Conservation (phyloP, 345 rosid species). For the Eucalyptus decipiens region DNA sequence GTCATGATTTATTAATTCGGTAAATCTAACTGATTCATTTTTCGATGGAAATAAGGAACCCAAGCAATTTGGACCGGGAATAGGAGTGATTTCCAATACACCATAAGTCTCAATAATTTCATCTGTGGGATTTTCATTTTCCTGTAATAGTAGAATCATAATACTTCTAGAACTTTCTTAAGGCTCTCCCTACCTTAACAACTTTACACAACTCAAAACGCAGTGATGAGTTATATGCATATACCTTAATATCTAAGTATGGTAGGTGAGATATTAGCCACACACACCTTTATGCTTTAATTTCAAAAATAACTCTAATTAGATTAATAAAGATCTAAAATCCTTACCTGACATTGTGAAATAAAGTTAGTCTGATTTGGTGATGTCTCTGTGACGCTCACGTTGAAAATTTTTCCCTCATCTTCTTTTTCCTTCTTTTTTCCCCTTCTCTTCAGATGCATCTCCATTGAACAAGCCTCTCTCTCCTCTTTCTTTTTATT, state of each 20-base stretch:
- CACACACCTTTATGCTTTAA: background rate
- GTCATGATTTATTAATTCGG: background rate
- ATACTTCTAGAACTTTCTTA: background rate
- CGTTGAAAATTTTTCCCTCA: background rate
- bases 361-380: background rate
- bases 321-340: background rate
- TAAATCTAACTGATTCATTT: background rate
- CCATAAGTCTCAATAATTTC: background rate
- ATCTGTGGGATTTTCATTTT: background rate
- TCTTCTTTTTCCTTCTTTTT: too few species aligned
- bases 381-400: background rate
- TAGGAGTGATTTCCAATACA: background rate
- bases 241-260: background rate
- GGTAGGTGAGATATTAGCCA: background rate
- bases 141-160: background rate
- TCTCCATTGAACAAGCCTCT: background rate
- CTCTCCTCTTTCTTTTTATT: background rate
- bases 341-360: background rate
- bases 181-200: background rate
- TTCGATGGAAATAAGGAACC: background rate
- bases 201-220: background rate
- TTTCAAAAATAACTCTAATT: background rate
- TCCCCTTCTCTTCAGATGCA: background rate
- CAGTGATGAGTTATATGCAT: background rate
- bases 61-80: background rate